phyloP scores from a whole-genome alignment of 139 green algal genomes.

The Edaphochlamys debaryana region DNA sequence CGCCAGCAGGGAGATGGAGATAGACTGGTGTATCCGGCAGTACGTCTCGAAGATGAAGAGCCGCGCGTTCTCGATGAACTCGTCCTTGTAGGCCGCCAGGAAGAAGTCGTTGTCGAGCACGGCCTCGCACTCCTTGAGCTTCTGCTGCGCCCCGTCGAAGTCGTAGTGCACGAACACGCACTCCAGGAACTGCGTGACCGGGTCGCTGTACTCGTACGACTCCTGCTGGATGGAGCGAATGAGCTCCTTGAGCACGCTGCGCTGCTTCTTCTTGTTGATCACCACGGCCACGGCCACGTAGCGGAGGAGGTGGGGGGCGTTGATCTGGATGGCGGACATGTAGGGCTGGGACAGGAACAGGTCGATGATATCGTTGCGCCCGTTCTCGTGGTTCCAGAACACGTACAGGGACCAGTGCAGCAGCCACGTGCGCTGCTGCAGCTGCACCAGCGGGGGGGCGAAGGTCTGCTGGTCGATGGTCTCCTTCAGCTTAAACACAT shows the following conservation, averaged over 20 bases:
- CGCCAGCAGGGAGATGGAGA: conserved; percentile 89
- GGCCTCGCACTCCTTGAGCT: conserved; percentile 89
- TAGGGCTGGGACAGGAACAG: conserved; percentile 94
- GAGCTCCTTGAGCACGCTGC: conserved; percentile 93
- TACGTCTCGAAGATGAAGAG: conserved; percentile 99
- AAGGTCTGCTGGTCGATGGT: conserved; percentile 94
- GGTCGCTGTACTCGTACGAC: conserved; percentile 68
- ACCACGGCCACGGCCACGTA: conserved; percentile 95
- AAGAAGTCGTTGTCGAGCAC: conserved; percentile 97
- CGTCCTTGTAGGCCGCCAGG: conserved; percentile 86
- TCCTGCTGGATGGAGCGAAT: conserved; percentile 81
- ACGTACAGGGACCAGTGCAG: conserved; percentile 98
- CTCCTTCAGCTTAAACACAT: conserved; percentile 94
- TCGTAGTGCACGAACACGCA: conserved; percentile 95
- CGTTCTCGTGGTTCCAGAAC: conserved; percentile 99
- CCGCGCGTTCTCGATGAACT: conserved; percentile 96
- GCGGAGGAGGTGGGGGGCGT: conserved; percentile 91
- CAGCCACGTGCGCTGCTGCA: conserved; percentile 98
- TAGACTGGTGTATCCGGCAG: conserved; percentile 86
- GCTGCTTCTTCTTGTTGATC: conserved; percentile 89
- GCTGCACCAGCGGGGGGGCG: conserved; percentile 81
- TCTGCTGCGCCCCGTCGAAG: conserved; percentile 96
- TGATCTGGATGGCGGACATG: conserved; percentile 77
- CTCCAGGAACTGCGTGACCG: conserved; percentile 91
- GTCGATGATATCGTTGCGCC: conserved; percentile 94